Base-by-base conservation (phyloP, 2,329 filamentous ascomycete species). In the Fusarium acutatum region DNA sequence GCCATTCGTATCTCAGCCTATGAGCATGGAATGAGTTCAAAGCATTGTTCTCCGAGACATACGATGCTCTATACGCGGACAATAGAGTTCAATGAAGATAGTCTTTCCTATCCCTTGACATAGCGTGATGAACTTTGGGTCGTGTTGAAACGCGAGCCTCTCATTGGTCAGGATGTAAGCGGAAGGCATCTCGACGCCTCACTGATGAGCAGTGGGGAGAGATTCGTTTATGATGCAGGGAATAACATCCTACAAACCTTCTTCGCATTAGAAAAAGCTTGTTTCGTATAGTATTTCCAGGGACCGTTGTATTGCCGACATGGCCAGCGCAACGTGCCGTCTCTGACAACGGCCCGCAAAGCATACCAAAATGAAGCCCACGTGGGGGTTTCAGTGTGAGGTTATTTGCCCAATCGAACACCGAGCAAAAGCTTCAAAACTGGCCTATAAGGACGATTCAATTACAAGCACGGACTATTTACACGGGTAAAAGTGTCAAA, bases 401-500 rank as follows among this genome's bases (percentile, higher is more conserved):
- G 15, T 2, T 20, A 38, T 17, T 52, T 32, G 32, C 12, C 26
- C 34, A 52, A 37, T 47, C 14, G 3, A 18, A 49, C 15, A 37
- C 41, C 30, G 24, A 37, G 26, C 53, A 30, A 6, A 38, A 57
- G 13, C 9, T 13, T 6, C 5, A 12, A 3, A 5, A 38, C n/a
- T 14, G 20, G 4, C 20, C 24, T 37, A 30, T 24, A 20, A 7
- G 2, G 6, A 12, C 6, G 3, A 3, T 12, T 9, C 15, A 24
- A 15, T 30, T 2, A 5, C 9, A 20, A 4, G 20, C 26, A 30
- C 20, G 15, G 24, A 59, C 17, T 12, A 15, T 9, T 8, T 34
- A 6, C 1, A 20, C 22, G 13, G 17, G 11, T 32, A 7, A 4
- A 0, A n/a, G n/a, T n/a, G 14, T 15, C 6, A 24, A 20, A 30